Percentiles rank a stretch among this genome's conserved stretches.
These are phyloP conservation scores for Pneumocystis wakefieldiae DNA, from an alignment of 1,139 yeast species.

Conservation along the genomic window DNA sequence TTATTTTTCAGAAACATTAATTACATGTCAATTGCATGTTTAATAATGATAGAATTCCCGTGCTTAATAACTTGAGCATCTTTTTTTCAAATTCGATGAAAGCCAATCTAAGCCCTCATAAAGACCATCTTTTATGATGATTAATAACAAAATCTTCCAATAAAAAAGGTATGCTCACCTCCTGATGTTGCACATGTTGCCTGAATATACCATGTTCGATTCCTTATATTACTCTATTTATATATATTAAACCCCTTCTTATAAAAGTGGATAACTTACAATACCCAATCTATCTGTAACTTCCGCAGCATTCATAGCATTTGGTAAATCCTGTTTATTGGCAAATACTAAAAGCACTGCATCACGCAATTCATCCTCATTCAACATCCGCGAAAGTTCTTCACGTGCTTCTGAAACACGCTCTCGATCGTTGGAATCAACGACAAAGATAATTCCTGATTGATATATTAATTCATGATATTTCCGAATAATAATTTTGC, in stretches of 20 bases:
- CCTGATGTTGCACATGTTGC: conserved; percentile 91
- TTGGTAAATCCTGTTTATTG: conserved; percentile 79
- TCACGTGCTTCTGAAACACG: conserved; percentile 66
- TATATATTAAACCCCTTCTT: conserved; percentile 64
- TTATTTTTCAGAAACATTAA: too few relatives aligned
- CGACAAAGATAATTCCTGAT: conserved; percentile 80
- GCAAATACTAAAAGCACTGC: conserved; percentile 74
- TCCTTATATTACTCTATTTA: conserved; percentile 74
- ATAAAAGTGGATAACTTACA: not conserved
- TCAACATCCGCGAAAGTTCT: conserved; percentile 62
- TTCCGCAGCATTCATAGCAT: conserved; percentile 78
- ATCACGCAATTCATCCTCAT: conserved; percentile 66
- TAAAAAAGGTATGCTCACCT: conserved; percentile 31
- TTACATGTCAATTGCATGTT: too few relatives aligned
- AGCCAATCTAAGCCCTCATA: conserved; percentile 93
- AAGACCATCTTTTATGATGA: conserved; percentile 35
- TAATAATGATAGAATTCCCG: too few relatives aligned
- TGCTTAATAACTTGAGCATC: not conserved
- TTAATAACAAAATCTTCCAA: too few relatives aligned
- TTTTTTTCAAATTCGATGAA: not conserved
- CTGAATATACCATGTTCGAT: conserved; percentile 91
- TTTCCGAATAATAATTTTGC: too few relatives aligned
- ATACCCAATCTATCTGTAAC: conserved; percentile 76
- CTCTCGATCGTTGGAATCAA: conserved; percentile 61
- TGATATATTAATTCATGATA: conserved; percentile 53